A percentile compares a stretch with the other conserved stretches of the same genome.
Evolutionary conservation across 2,329 filamentous ascomycete genomes (phyloP).

Genomic region (Chrysoporthe cubensis): DNA sequence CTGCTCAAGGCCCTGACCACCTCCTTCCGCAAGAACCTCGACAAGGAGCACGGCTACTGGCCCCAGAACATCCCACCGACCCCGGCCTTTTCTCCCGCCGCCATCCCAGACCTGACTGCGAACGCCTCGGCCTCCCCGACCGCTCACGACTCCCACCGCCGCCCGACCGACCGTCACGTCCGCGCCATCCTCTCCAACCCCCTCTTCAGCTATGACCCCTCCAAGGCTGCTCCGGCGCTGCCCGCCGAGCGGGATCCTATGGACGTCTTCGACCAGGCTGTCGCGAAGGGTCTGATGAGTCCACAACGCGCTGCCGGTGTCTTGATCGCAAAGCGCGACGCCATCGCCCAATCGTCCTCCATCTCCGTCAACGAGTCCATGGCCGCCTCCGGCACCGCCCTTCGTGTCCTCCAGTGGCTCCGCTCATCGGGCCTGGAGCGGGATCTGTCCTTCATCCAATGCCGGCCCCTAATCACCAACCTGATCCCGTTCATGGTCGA

Average conservation of each 20-base stretch:
- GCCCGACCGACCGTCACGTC: conserved; percentile 55
- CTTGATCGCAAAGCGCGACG: conserved; percentile 51
- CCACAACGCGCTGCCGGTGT: conserved; percentile 57
- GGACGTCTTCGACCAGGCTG: conserved; percentile 60
- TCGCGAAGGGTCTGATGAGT: conserved; percentile 61
- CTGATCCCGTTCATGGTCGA: conserved; percentile 56
- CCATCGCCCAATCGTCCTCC: conserved; percentile 42
- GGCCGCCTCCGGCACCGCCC: conserved; percentile 48
- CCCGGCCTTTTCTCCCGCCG: conserved; percentile 1
- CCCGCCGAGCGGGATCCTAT: conserved; percentile 47
- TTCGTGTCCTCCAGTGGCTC: conserved; percentile 58
- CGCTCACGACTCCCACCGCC: conserved; percentile 33
- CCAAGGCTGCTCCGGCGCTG: conserved; percentile 32
- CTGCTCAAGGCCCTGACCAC: conserved; percentile 60
- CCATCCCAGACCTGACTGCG: conserved; percentile 28
- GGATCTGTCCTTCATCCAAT: conserved; percentile 50
- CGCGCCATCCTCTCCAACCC: conserved; percentile 61
- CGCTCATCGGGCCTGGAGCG: conserved; percentile 53
- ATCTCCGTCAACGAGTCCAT: conserved; percentile 41
- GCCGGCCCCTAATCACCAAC: conserved; percentile 40
- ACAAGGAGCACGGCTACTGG: conserved; percentile 57
- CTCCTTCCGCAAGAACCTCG: conserved; percentile 62
- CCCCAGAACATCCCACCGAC: conserved; percentile 35
- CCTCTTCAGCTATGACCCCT: conserved; percentile 50
- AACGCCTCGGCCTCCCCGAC: conserved; percentile 20